Conservation (phyloP, 345 rosid species). For the Moricandia moricandioides region DNA sequence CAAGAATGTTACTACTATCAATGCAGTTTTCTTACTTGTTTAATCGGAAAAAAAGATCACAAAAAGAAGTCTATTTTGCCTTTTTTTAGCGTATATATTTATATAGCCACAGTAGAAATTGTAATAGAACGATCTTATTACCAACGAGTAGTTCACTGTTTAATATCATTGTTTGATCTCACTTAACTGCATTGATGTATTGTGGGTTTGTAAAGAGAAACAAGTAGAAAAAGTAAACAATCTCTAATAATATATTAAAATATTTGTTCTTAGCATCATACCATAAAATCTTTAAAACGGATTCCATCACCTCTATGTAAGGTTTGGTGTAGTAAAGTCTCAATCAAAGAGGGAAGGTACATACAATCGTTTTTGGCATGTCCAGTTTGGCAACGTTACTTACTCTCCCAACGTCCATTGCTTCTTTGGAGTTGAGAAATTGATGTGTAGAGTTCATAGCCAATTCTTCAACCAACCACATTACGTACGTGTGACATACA, state of each 20-base stretch:
- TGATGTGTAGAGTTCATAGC: slow-evolving; percentile 14
- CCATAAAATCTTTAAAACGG: background rate
- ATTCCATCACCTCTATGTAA: background rate
- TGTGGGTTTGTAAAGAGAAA: no score
- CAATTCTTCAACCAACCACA: background rate
- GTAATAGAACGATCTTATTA: no score
- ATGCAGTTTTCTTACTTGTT: no score
- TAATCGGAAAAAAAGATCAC: no score
- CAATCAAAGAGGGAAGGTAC: slow-evolving; percentile 28
- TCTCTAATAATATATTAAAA: no score
- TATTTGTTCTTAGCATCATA: background rate
- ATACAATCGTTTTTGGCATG: slow-evolving; percentile 33
- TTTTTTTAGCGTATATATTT: no score
- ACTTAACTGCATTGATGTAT: no score
- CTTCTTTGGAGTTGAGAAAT: slow-evolving; percentile 22
- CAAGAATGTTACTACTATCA: background rate
- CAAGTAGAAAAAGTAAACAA: no score
- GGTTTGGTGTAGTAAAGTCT: slow-evolving; percentile 33
- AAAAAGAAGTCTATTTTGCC: no score
- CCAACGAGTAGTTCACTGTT: no score
- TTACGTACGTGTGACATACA: background rate
- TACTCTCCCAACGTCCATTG: slow-evolving; percentile 29
- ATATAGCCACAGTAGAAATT: no score
- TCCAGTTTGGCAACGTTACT: slow-evolving; percentile 31
- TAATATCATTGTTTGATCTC: no score